These are phyloP conservation scores for Russula griseocarnosa DNA, from an alignment of 768 basidiomycete species.

Conservation along the genomic window DNA sequence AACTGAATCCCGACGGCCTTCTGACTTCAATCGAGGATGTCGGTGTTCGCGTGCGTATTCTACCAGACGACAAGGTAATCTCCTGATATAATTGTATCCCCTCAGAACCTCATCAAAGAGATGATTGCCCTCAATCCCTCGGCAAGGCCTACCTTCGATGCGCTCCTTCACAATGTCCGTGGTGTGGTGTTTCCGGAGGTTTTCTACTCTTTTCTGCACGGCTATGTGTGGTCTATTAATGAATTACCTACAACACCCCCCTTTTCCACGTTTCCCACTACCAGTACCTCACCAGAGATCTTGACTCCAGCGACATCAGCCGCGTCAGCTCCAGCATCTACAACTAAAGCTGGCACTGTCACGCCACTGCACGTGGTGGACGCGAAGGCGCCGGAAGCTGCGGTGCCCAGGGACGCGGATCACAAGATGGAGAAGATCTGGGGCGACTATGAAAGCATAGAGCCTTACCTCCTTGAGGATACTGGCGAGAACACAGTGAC, in stretches of 20 bases:
- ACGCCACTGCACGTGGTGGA: slow-evolving; percentile 19
- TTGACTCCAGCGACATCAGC: slow-evolving; percentile 18
- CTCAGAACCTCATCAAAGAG: slow-evolving; percentile 76
- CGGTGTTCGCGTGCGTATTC: slow-evolving; percentile 65
- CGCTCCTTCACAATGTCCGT: slow-evolving; percentile 66
- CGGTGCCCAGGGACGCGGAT: slow-evolving; percentile 78
- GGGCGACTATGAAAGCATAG: slow-evolving; percentile 81
- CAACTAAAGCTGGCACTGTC: slow-evolving; percentile 13
- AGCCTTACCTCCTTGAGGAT: slow-evolving; percentile 60
- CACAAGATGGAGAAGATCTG: slow-evolving; percentile 77
- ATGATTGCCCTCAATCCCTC: slow-evolving; percentile 85
- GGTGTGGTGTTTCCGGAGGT: slow-evolving; percentile 84
- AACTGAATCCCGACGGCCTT: slow-evolving; percentile 68
- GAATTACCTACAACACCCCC: slow-evolving; percentile 53
- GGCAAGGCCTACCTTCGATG: slow-evolving; percentile 77
- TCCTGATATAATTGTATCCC: not conserved
- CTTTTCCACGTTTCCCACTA: slow-evolving; percentile 31
- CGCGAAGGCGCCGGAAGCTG: slow-evolving; percentile 33
- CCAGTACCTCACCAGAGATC: slow-evolving; percentile 4
- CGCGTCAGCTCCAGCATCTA: slow-evolving; percentile 20
- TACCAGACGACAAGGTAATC: slow-evolving; percentile 4
- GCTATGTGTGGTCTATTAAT: slow-evolving; percentile 78
- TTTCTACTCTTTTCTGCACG: slow-evolving; percentile 93
- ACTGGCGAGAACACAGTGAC: slow-evolving; percentile 44
- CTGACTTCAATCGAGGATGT: slow-evolving; percentile 75